Base-by-base conservation (phyloP, 2,329 filamentous ascomycete species). In the Stagonosporopsis vannaccii region DNA sequence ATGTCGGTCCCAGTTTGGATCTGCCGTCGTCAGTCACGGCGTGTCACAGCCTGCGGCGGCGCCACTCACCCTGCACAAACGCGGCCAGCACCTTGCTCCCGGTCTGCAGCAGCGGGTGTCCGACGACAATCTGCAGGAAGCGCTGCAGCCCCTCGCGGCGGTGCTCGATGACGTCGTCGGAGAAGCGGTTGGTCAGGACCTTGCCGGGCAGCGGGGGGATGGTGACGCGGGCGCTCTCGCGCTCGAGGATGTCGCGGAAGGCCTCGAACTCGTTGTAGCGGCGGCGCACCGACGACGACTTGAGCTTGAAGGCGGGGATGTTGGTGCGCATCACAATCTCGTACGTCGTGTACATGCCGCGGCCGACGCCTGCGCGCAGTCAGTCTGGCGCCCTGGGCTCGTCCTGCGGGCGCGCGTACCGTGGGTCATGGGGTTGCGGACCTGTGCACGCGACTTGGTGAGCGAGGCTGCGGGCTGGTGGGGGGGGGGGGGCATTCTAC, bases 221-320 rank as follows among this genome's bases (percentile, higher is more conserved):
- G 20, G 92, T 97, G 56, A 99, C 95, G 63, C 94, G 87, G 56
- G 93, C 93, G 69, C 87, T 91, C 80, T 99, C 95, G 67, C 95
- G 89, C 85, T 99, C 95, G 58, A 99, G 86, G 62, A 98, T 96
- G 78, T 99, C 95, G 74, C 95, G 91, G 78, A 99, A 99, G 80
- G 97, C 94, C 81, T 99, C 95, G 77, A 99, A 99, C 78, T 99
- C 95, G 54, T 90, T 95, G 82, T 99, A 99, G 48, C 95, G 91
- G 61, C 95, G 88, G 67, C 93, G 92, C 60, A 99, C 95, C 67
- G 88, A 87, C 63, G 88, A 92, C 75, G 77, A 77, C 63, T 93
- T 92, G 69, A 97, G 87, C 82, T 98, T 98, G 85, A 99, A 99
- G 69, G 95, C 93, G 56, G 95, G 95, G 74, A 99, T 99, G 81